Evolutionary conservation across 129 eudicot genomes (phyloP), one percentile per base, ranked within the genome.

Genomic region (Chrysanthemum makinoi): DNA sequence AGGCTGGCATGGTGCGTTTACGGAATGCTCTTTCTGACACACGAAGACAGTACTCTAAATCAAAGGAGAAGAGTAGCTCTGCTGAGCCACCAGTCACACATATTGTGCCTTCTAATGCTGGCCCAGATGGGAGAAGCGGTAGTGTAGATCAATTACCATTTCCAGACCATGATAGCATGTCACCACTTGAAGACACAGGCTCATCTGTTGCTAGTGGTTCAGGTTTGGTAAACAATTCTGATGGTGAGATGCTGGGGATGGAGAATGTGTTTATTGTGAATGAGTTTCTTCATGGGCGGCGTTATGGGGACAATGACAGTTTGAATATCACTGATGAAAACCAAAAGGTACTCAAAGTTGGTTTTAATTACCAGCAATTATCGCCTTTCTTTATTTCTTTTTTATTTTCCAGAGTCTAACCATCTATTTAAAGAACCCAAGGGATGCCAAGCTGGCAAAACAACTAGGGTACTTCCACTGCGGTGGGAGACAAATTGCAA

Each of bases 1-100:
- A 69, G 62, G 95, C 89, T 73, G 99, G 97, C 47, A 84, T 90
- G 68, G 91, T 79, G 78, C 97, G 94, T 20, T 82, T 95, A 94
- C 85, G 82, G 66, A 63, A 20, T 77, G 95, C 99, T 68, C 84
- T 95, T 75, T 84, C 88, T 48, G 91, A 88, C 56, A 77, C 95
- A 7, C 83, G 96, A 10, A 63, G 44, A 15, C 69, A 86, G 51
- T 94, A 78, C 84, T 94, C 87, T 24, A 75, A 82, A 63, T 79
- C 97, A 63, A 80, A 81, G 81, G 91, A 90, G 74, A 81, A 75
- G 26, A 82, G 81, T 65, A 81, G 72, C 62, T 75, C 84, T 17
- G 68, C 73, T 12, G 70, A 69, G n/a, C 75, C 88, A 51, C 77
- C 87, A 39, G 65, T 81, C 58, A 24, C 85, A 28, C 84, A 77